Percentiles rank a stretch among this genome's conserved stretches.
These are phyloP conservation scores for Osmanthus fragrans DNA, from an alignment of 257 asterid species.

Conservation along the genomic window DNA sequence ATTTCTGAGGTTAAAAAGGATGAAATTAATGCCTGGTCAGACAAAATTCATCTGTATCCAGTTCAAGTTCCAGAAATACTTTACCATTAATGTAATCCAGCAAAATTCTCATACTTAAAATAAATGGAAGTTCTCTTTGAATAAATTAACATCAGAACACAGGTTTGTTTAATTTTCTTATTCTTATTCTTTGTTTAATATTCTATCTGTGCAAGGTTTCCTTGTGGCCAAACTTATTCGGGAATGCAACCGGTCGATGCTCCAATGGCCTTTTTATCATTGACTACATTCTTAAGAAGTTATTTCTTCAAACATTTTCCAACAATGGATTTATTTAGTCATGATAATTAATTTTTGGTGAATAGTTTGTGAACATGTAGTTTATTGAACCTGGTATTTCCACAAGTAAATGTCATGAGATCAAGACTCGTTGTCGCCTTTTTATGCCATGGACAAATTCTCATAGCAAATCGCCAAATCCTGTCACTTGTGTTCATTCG, in stretches of 20 bases:
- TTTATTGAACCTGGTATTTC: no score
- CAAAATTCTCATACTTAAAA: not conserved
- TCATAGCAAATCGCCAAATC: no score
- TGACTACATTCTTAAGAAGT: not conserved
- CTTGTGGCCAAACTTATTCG: constrained; percentile 1
- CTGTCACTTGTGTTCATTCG: no score
- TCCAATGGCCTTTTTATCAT: constrained; percentile 11
- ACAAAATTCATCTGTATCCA: constrained; percentile 14
- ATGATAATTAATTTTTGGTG: no score
- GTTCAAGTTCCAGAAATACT: not conserved
- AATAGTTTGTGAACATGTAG: no score
- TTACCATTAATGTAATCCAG: not conserved
- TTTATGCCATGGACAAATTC: no score
- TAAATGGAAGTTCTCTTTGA: not conserved
- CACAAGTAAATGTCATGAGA: no score
- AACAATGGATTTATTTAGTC: no score
- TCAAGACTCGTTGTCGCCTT: no score
- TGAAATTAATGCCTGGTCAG: not conserved
- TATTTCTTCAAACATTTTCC: no score
- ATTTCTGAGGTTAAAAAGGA: constrained; percentile 3
- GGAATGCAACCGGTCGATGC: constrained; percentile 6
- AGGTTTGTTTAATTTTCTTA: no score
- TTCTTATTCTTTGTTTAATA: not conserved
- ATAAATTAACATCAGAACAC: no score
- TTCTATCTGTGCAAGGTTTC: not conserved